Percentiles rank a stretch among this genome's conserved stretches.
Evolutionary conservation across 768 basidiomycete genomes (phyloP).

Genomic region (Phylloporus rhodoxanthus): DNA sequence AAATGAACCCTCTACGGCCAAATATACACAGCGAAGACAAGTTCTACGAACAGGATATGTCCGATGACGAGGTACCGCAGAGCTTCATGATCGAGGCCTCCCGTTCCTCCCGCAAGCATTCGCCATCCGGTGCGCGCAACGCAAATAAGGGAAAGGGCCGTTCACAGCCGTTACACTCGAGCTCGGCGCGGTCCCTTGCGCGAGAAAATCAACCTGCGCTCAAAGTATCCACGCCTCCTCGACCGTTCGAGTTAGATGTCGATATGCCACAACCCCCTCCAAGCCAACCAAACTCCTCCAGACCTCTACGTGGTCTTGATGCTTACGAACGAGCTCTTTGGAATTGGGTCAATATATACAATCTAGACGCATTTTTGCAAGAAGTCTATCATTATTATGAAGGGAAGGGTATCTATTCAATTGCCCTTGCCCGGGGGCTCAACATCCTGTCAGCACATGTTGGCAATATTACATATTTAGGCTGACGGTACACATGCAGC

Average conservation of each 20-base stretch:
- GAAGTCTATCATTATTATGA: constrained; percentile 96
- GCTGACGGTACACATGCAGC: constrained; percentile 42
- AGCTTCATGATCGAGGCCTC: constrained; percentile 81
- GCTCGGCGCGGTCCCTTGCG: constrained; percentile 34
- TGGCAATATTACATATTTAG: constrained; percentile 10
- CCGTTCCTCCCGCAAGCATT: constrained; percentile 34
- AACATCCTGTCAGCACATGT: constrained; percentile 78
- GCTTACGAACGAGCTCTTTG: constrained; percentile 89
- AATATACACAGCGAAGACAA: constrained; percentile 68
- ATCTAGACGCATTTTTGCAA: constrained; percentile 91
- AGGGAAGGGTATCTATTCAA: constrained; percentile 94
- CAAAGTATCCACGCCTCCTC: constrained; percentile 49
- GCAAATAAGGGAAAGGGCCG: constrained; percentile 36
- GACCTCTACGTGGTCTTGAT: constrained; percentile 65
- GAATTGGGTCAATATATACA: constrained; percentile 99
- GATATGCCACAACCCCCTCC: constrained; percentile 28
- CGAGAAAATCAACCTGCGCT: constrained; percentile 35
- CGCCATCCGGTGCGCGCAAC: constrained; percentile 23
- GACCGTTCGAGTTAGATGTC: constrained; percentile 57
- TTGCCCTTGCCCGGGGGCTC: constrained; percentile 83
- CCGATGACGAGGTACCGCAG: constrained; percentile 81
- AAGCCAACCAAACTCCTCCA: constrained; percentile 26
- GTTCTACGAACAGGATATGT: constrained; percentile 52
- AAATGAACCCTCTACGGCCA: constrained; percentile 56
- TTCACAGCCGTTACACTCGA: constrained; percentile 50